Percentiles rank a stretch among this genome's conserved stretches.
Conservation (phyloP, 2,329 filamentous ascomycete species). For the Dendrostoma leiphaemia region DNA sequence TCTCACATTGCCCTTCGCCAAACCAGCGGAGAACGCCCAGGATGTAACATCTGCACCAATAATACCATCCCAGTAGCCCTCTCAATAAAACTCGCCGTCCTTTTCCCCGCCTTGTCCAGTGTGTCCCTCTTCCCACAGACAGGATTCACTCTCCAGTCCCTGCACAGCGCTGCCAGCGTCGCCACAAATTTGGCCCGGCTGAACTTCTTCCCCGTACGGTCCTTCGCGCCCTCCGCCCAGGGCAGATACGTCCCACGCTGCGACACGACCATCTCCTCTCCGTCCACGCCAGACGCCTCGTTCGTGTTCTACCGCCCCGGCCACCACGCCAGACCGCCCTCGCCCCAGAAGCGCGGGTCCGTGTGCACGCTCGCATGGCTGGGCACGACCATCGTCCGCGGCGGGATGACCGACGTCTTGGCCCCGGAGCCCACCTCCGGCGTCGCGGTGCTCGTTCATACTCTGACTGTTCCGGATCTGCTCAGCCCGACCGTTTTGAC, state of each 20-base stretch:
- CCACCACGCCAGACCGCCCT: conserved; percentile 23
- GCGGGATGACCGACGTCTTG: conserved; percentile 22
- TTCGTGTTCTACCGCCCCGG: conserved; percentile 26
- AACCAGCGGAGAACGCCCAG: conserved; percentile 23
- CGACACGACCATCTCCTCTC: conserved; percentile 21
- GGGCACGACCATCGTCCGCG: conserved; percentile 22
- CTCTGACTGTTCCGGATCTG: too few relatives aligned
- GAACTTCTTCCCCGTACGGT: conserved; percentile 31
- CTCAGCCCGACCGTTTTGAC: too few relatives aligned
- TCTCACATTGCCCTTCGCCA: too few relatives aligned
- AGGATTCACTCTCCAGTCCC: conserved; percentile 25
- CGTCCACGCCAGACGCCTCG: neutral
- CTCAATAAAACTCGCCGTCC: conserved; percentile 23
- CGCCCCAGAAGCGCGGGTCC: conserved; percentile 26
- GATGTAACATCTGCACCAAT: conserved; percentile 26
- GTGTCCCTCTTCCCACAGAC: conserved; percentile 21
- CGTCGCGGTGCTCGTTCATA: too few relatives aligned
- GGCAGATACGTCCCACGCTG: conserved; percentile 21
- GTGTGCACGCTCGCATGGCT: conserved; percentile 24
- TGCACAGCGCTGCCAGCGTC: conserved; percentile 26
- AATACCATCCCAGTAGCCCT: conserved; percentile 22
- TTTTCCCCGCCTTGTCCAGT: conserved; percentile 17
- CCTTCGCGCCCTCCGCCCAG: conserved; percentile 30
- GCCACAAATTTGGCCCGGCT: conserved; percentile 33
- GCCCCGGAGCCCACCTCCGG: too few relatives aligned